Base-by-base conservation (phyloP, 179 eudicot species). In the Silene coronaria region DNA sequence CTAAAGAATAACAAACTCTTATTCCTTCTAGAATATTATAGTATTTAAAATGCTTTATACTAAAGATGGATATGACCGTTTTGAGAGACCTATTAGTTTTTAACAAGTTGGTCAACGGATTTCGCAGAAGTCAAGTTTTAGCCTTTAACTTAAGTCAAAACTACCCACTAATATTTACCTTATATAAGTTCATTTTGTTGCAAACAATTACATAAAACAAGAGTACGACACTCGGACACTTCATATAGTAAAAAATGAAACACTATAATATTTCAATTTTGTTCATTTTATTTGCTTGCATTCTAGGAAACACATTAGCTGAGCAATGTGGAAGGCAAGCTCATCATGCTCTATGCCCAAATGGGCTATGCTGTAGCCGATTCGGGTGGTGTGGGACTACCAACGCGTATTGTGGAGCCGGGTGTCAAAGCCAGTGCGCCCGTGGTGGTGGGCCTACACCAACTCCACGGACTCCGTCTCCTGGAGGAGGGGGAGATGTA, bases 271-370 rank as follows among this genome's bases (percentile, higher is more conserved):
- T n/a, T 10, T 19, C 53, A 51, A 24, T 32, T 71, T 64, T 65
- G 6, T 32, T 81, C 14, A 3, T 65, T 10, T 17, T 78, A 26
- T 64, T 65, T 6, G 66, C 79, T 58, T 75, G 73, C 17, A 17
- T 76, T 24, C 19, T 78, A 61, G 78, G 67, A 60, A 53, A 26
- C 27, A 66, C 34, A 28, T 71, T 60, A 23, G 84, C 82, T 7
- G 75, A 75, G 60, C 82, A 78, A 78, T 82, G 84, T 42, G 84
- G 84, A 0, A 66, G 10, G 9, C 82, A 82, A 72, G 82, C 71
- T 22, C 45, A 70, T 30, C 63, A 69, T 6, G 84, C 84, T 1
- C 55, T 75, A 24, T 82, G 84, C 72, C 77, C 82, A 21, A 60
- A 48, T 2, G 71, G 62, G 13, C 77, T 78, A 4, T 82, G 84